Percentiles rank a stretch among this genome's conserved stretches.
phyloP scores from a whole-genome alignment of 176 grass and related monocot genomes.

The Eremochloa ophiuroides region DNA sequence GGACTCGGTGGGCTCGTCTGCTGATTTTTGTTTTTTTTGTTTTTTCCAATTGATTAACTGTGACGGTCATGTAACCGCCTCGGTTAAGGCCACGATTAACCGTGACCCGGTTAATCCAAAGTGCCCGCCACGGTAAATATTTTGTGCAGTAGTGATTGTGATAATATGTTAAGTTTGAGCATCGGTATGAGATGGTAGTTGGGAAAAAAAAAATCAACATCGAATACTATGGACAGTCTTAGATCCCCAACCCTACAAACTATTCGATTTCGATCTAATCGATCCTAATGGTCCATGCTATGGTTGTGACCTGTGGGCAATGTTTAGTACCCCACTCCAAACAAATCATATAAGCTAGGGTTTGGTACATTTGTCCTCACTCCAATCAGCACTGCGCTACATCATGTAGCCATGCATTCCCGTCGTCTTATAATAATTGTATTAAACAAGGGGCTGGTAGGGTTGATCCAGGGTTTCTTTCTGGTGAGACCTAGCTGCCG shows the following conservation, averaged over 20 bases:
- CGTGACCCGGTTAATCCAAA: too few relatives aligned
- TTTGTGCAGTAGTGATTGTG: too few relatives aligned
- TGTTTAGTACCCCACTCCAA: neutral
- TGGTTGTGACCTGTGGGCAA: slow-evolving; percentile 19
- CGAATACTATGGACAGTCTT: too few relatives aligned
- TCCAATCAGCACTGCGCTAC: neutral
- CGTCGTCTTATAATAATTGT: slow-evolving; percentile 25
- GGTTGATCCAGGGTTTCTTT: slow-evolving; percentile 24
- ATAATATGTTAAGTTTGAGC: too few relatives aligned
- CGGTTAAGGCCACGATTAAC: too few relatives aligned
- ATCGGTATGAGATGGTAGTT: too few relatives aligned
- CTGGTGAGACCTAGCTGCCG: neutral
- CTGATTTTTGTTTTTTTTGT: too few relatives aligned
- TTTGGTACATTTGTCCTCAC: slow-evolving; percentile 25
- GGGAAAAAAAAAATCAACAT: too few relatives aligned
- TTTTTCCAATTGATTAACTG: too few relatives aligned
- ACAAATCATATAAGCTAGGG: slow-evolving; percentile 22
- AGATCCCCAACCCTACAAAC: slow-evolving; percentile 14
- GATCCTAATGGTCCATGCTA: slow-evolving; percentile 18
- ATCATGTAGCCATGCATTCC: slow-evolving; percentile 16
- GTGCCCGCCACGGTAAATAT: too few relatives aligned
- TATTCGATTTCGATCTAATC: slow-evolving; percentile 19
- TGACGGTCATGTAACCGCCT: too few relatives aligned
- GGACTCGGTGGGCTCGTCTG: too few relatives aligned
- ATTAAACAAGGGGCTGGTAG: neutral